Conservation (phyloP, 2,329 filamentous ascomycete species). For the Sporothrix curviconia region DNA sequence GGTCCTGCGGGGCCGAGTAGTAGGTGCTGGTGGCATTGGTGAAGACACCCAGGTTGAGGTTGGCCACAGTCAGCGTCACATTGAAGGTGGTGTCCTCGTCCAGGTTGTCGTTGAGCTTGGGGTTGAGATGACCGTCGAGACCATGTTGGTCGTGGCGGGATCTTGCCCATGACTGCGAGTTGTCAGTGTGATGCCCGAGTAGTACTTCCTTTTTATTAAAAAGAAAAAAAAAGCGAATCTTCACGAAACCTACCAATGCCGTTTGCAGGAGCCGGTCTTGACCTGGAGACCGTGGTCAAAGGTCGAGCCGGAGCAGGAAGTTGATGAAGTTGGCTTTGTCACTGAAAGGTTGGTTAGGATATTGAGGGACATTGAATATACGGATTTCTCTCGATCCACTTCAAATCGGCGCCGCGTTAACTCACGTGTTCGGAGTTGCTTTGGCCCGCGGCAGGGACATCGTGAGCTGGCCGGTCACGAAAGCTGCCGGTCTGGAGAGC, state of each 20-base stretch:
- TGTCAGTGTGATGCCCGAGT: not conserved
- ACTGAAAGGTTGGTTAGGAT: conserved; percentile 28
- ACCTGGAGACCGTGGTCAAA: conserved; percentile 58
- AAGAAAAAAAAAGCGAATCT: no score
- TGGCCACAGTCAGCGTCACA: conserved; percentile 45
- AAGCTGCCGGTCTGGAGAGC: conserved; percentile 46
- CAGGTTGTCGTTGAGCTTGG: conserved; percentile 45
- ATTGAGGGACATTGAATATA: not conserved
- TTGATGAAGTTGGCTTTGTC: conserved; percentile 59
- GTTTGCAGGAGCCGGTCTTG: conserved; percentile 56
- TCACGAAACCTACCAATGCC: conserved; percentile 50
- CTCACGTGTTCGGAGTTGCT: conserved; percentile 46
- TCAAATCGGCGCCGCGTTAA: no score
- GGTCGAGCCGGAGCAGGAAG: conserved; percentile 48
- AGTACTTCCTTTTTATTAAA: no score
- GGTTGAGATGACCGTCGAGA: conserved; percentile 50
- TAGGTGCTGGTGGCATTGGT: conserved; percentile 55
- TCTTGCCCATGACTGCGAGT: conserved; percentile 52
- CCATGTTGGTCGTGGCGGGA: conserved; percentile 49
- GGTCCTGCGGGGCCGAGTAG: conserved; percentile 53
- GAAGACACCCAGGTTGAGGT: conserved; percentile 52
- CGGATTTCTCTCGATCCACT: no score
- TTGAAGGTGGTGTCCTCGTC: conserved; percentile 43
- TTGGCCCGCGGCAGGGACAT: conserved; percentile 38
- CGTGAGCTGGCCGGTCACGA: conserved; percentile 40